These are phyloP conservation scores for Neolentinus lepideus DNA, from an alignment of 1,284 basidiomycete species.

Conservation along the genomic window DNA sequence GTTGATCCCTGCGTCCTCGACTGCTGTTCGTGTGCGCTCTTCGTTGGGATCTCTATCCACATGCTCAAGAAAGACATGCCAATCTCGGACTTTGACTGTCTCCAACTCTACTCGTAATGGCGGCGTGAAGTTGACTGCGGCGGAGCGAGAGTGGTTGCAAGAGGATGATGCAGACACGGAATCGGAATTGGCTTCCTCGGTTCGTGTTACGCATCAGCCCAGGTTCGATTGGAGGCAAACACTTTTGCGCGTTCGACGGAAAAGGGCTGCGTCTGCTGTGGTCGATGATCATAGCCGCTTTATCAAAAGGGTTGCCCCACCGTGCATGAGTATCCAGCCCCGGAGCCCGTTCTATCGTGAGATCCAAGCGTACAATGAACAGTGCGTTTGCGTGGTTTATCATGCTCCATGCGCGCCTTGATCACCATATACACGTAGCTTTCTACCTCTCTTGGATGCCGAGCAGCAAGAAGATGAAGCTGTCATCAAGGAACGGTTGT, in stretches of 20 bases:
- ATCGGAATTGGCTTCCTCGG: background rate
- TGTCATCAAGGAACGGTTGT: constrained; percentile 51
- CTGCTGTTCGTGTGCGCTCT: background rate
- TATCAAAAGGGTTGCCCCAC: constrained; percentile 30
- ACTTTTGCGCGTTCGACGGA: constrained; percentile 17
- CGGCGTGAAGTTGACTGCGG: background rate
- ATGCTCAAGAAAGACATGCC: background rate
- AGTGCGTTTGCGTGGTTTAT: constrained; percentile 22
- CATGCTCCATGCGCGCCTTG: background rate
- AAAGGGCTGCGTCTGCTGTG: background rate
- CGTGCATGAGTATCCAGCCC: constrained; percentile 21
- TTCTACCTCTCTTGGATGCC: constrained; percentile 49
- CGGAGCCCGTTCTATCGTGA: constrained; percentile 35
- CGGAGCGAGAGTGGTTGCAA: background rate
- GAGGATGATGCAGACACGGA: background rate
- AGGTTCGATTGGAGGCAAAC: constrained; percentile 30
- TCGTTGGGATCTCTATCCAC: background rate
- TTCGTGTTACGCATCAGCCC: background rate
- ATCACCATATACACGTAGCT: constrained; percentile 32
- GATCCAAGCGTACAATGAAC: constrained; percentile 34
- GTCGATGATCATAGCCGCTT: constrained; percentile 8
- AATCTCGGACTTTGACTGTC: background rate
- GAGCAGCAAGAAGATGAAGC: constrained; percentile 62
- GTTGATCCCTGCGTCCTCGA: background rate
- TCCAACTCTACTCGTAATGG: background rate